phyloP scores from a whole-genome alignment of 2,329 filamentous ascomycete genomes.

The Dothistroma septosporum region DNA sequence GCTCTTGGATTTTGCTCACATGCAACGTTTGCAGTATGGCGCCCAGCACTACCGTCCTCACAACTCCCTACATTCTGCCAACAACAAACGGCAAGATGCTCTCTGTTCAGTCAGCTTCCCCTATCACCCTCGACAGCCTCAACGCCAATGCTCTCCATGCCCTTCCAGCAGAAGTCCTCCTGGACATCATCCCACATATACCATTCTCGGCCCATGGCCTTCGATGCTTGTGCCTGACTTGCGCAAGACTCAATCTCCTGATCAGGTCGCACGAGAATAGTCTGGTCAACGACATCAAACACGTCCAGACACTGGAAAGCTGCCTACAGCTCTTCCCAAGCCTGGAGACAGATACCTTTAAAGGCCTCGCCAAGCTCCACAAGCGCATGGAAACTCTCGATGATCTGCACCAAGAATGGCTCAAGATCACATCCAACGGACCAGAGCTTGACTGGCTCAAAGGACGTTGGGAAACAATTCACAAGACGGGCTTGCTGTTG shows the following conservation, averaged over 20 bases:
- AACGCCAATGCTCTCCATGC: conserved; percentile 3
- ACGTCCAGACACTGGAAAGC: conserved; percentile 8
- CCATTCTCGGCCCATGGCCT: conserved; percentile 27
- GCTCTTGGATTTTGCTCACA: background rate
- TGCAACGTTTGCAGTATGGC: background rate
- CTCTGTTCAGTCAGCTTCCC: background rate
- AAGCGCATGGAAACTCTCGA: conserved; percentile 22
- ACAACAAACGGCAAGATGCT: conserved; percentile 6
- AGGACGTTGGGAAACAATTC: conserved; percentile 31
- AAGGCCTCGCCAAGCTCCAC: conserved; percentile 21
- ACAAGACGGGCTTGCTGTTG: conserved; percentile 32
- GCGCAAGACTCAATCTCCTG: conserved; percentile 26
- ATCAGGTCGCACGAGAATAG: conserved; percentile 29
- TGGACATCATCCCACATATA: conserved; percentile 32
- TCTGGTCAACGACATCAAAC: conserved; percentile 27
- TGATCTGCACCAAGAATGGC: conserved; percentile 28
- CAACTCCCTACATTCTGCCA: background rate
- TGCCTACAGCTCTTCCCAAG: conserved; percentile 26
- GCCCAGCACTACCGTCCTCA: background rate
- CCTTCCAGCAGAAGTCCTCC: conserved; percentile 30
- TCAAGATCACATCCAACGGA: conserved; percentile 26
- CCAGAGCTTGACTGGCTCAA: conserved; percentile 32
- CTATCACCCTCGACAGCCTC: background rate
- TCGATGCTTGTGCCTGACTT: conserved; percentile 26
- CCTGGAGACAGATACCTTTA: conserved; percentile 21